A percentile compares a stretch with the other conserved stretches of the same genome.
phyloP scores from a whole-genome alignment of 768 basidiomycete genomes.

The Podaxis pistillaris region DNA sequence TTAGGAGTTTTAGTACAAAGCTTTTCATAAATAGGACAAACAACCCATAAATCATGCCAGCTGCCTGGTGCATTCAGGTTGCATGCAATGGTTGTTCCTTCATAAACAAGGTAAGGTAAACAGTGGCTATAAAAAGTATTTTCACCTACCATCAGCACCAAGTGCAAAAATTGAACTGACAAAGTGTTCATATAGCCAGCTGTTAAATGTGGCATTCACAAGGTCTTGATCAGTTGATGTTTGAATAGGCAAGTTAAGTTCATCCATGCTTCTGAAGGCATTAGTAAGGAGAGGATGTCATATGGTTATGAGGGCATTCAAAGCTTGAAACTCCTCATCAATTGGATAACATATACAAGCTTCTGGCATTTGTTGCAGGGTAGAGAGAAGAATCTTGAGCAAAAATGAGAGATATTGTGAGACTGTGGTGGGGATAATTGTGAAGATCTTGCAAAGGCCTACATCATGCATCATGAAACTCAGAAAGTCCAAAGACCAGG shows the following conservation, averaged over 20 bases:
- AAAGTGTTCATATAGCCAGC: slow-evolving; percentile 41
- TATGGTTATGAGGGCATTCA: slow-evolving; percentile 23
- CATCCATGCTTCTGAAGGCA: slow-evolving; percentile 42
- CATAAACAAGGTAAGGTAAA: neutral
- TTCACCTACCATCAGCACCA: slow-evolving; percentile 26
- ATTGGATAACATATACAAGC: slow-evolving; percentile 25
- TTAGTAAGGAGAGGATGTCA: slow-evolving; percentile 30
- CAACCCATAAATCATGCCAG: slow-evolving; percentile 48
- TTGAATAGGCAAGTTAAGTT: slow-evolving; percentile 35
- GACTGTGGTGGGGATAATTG: slow-evolving; percentile 32
- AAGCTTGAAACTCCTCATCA: slow-evolving; percentile 23
- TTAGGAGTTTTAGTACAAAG: slow-evolving; percentile 33
- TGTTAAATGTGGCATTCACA: slow-evolving; percentile 47
- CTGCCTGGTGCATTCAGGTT: slow-evolving; percentile 42
- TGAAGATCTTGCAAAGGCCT: slow-evolving; percentile 38
- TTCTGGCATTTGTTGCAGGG: slow-evolving; percentile 26
- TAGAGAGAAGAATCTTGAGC: slow-evolving; percentile 26
- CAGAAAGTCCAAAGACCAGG: slow-evolving; percentile 34
- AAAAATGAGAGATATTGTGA: slow-evolving; percentile 32
- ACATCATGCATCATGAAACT: slow-evolving; percentile 31
- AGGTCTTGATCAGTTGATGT: slow-evolving; percentile 36
- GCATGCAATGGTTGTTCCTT: slow-evolving; percentile 27
- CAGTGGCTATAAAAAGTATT: neutral
- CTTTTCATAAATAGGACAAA: slow-evolving; percentile 35
- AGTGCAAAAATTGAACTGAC: slow-evolving; percentile 38